Evolutionary conservation across 257 asterid genomes (phyloP).

Genomic region (Voacanga thouarsii): DNA sequence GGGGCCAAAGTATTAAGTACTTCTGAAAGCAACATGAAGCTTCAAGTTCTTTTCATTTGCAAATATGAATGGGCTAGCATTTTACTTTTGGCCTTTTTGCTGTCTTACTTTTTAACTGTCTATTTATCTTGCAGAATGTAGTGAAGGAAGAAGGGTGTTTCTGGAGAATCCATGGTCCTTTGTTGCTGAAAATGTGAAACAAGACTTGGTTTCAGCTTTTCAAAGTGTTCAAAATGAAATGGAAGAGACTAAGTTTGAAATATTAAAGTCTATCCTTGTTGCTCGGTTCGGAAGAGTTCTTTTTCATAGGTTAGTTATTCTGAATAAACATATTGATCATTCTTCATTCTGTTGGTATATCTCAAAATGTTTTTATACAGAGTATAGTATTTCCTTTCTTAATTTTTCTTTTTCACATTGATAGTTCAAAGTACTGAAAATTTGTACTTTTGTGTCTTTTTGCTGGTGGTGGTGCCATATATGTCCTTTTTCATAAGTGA

Average conservation of each 20-base stretch:
- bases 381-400: neutral
- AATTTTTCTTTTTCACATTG: too few relatives aligned
- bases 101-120: neutral
- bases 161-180: conserved; percentile 33
- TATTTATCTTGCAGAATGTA: conserved; percentile 22
- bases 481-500: neutral
- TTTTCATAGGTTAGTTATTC: conserved; percentile 42
- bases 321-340: neutral
- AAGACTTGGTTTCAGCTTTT: conserved; percentile 38
- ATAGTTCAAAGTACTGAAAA: neutral
- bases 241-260: conserved; percentile 21
- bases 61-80: too few relatives aligned
- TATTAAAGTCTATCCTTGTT: conserved; percentile 34
- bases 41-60: neutral
- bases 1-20: too few relatives aligned
- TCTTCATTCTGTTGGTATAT: neutral
- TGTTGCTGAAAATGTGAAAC: conserved; percentile 34
- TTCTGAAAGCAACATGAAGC: neutral
- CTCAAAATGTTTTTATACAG: neutral
- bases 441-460: neutral
- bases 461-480: neutral
- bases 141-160: conserved; percentile 20
- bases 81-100: neutral
- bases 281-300: conserved; percentile 41
- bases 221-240: conserved; percentile 31